phyloP scores from a whole-genome alignment of 768 basidiomycete species.

The Boletus pseudopeckii region DNA sequence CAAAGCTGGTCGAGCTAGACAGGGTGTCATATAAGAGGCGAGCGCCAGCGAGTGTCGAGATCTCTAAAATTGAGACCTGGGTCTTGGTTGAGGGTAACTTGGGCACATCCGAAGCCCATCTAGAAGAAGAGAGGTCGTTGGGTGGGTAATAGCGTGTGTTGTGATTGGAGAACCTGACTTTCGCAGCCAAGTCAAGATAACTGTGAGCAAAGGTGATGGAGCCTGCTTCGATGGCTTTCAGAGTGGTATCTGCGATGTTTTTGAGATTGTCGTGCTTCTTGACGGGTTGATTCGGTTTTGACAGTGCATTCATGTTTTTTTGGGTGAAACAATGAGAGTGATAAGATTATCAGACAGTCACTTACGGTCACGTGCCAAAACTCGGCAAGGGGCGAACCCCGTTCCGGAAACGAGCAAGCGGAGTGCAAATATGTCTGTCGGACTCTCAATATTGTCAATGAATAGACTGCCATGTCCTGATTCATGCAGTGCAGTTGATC shows the following conservation, averaged over 20 bases:
- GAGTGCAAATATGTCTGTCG: no score
- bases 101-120: slow-evolving; percentile 38
- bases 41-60: slow-evolving; percentile 62
- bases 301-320: not conserved
- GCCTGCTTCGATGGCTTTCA: slow-evolving; percentile 47
- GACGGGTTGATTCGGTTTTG: not conserved
- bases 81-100: slow-evolving; percentile 13
- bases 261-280: slow-evolving; percentile 20
- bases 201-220: slow-evolving; percentile 32
- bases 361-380: no score
- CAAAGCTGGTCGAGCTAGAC: slow-evolving; percentile 10
- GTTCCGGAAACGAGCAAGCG: no score
- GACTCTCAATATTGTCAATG: no score
- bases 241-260: slow-evolving; percentile 50
- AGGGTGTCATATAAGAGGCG: slow-evolving; percentile 34
- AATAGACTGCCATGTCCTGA: no score
- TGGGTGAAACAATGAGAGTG: not conserved
- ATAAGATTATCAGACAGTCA: no score
- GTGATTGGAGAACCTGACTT: slow-evolving; percentile 33
- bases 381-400: no score
- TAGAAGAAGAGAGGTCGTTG: slow-evolving; percentile 41
- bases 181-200: slow-evolving; percentile 34
- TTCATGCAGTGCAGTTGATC: not conserved
- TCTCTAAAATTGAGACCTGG: slow-evolving; percentile 51
- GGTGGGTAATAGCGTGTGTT: slow-evolving; percentile 54